Percentiles rank a stretch among this genome's conserved stretches.
phyloP scores from a whole-genome alignment of 1,284 basidiomycete genomes.

The Papiliotrema laurentii region DNA sequence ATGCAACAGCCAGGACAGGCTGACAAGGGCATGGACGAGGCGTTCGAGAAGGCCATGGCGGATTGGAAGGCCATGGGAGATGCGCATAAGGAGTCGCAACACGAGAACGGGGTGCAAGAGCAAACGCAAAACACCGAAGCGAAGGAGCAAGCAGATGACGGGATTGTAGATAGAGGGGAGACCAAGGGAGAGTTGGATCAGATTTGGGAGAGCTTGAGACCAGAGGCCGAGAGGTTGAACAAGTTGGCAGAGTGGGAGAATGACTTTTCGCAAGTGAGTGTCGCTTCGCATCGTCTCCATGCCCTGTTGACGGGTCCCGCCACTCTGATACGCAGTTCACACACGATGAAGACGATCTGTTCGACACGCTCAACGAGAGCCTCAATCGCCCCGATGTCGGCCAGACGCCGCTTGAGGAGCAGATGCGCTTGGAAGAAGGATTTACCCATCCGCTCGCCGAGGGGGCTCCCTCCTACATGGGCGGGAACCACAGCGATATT shows the following conservation, averaged over 20 bases:
- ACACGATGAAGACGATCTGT: conserved; percentile 43
- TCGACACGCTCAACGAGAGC: conserved; percentile 35
- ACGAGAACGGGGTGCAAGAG: conserved; percentile 22
- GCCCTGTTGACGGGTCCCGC: not conserved
- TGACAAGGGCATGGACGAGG: not conserved
- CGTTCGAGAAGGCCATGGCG: conserved; percentile 59
- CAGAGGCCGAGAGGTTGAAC: conserved; percentile 51
- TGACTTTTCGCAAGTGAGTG: conserved; percentile 66
- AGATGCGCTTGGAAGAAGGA: conserved; percentile 27
- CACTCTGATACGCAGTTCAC: conserved; percentile 25
- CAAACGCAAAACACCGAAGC: conserved; percentile 51
- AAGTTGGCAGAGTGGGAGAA: conserved; percentile 82
- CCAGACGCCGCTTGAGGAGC: conserved; percentile 35
- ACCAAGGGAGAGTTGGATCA: conserved; percentile 50
- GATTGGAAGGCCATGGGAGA: conserved; percentile 70
- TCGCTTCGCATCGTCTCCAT: not conserved
- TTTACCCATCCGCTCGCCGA: not conserved
- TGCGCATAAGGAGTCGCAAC: conserved; percentile 46
- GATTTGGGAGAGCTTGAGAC: conserved; percentile 48
- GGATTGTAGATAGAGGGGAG: conserved; percentile 45
- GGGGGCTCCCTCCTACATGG: not conserved
- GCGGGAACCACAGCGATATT: not conserved
- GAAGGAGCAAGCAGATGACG: conserved; percentile 31
- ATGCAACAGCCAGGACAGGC: conserved; percentile 3
- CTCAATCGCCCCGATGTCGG: conserved; percentile 42